Percentiles rank a stretch among this genome's conserved stretches.
phyloP scores from a whole-genome alignment of 1,284 basidiomycete species.

The Cystobasidium pallidum region DNA sequence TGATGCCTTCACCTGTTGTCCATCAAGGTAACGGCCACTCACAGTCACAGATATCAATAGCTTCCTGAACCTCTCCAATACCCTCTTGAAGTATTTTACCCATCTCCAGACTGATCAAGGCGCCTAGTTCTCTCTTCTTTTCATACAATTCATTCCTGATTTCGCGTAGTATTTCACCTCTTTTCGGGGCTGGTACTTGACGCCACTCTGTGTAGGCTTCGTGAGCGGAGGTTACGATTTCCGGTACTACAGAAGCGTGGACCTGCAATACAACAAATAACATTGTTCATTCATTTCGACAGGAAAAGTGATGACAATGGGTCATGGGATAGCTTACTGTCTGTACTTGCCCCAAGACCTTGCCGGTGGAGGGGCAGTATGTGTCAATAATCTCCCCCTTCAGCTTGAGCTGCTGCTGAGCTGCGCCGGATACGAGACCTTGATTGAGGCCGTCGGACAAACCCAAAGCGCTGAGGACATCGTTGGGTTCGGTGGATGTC shows the following conservation, averaged over 20 bases:
- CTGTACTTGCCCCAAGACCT: constrained; percentile 29
- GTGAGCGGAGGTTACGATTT: constrained; percentile 30
- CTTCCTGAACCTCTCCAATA: constrained; percentile 89
- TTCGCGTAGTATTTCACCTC: constrained; percentile 86
- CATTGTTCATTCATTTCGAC: too few species aligned
- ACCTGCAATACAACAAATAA: not conserved
- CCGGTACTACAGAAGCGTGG: constrained; percentile 19
- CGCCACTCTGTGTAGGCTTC: constrained; percentile 61
- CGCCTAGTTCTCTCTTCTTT: constrained; percentile 81
- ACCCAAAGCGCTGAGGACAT: constrained; percentile 16
- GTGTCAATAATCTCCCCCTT: constrained; percentile 38
- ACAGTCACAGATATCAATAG: constrained; percentile 83
- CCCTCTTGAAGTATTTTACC: constrained; percentile 78
- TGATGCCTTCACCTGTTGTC: constrained; percentile 53
- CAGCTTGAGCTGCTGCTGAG: not conserved
- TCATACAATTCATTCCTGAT: constrained; percentile 77
- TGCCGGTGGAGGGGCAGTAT: constrained; percentile 41
- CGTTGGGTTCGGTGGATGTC: constrained; percentile 20
- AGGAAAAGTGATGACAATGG: too few species aligned
- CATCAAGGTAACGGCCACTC: constrained; percentile 62
- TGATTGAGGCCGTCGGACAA: constrained; percentile 20
- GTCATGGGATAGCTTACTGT: constrained; percentile 32
- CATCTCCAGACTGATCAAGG: constrained; percentile 73
- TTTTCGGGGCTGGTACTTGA: constrained; percentile 77
- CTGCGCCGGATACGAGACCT: constrained; percentile 22